These are phyloP conservation scores for Extremus antarcticus DNA, from an alignment of 495 filamentous ascomycete species.

Conservation along the genomic window DNA sequence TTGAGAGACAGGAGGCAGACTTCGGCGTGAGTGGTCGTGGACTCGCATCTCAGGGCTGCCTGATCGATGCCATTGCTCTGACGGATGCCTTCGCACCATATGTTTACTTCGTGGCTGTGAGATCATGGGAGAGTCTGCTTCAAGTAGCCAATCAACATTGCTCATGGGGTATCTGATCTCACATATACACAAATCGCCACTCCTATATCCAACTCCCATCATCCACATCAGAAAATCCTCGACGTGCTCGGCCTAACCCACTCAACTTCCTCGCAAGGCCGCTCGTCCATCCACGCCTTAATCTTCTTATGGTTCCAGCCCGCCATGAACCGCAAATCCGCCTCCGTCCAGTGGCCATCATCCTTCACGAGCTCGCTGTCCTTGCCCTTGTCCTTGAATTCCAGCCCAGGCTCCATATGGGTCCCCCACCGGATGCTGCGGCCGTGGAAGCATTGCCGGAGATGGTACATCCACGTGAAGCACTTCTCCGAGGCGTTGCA, in stretches of 20 bases:
- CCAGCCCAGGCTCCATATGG: not conserved
- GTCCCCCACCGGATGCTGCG: not conserved
- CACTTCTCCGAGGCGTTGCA: slow-evolving; percentile 7
- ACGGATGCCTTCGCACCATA: no score
- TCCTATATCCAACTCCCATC: not conserved
- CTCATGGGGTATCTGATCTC: not conserved
- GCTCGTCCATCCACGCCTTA: slow-evolving; percentile 5
- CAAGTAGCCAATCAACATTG: no score
- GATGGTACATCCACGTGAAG: slow-evolving; percentile 12
- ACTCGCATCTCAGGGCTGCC: no score
- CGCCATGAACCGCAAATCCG: slow-evolving; percentile 7
- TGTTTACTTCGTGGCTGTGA: no score
- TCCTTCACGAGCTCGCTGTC: not conserved
- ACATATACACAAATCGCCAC: not conserved
- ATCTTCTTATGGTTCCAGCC: slow-evolving; percentile 15
- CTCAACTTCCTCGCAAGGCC: slow-evolving; percentile 1
- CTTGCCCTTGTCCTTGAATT: not conserved
- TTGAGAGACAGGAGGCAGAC: no score
- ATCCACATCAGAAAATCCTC: slow-evolving; percentile 4
- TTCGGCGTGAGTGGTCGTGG: no score
- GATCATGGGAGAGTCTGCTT: no score
- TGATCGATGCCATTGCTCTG: no score
- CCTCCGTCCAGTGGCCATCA: not conserved
- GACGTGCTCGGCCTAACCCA: slow-evolving; percentile 14
- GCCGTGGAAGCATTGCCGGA: slow-evolving; percentile 9